Conservation (phyloP, 768 basidiomycete species). For the Leccinum longicurvipes region DNA sequence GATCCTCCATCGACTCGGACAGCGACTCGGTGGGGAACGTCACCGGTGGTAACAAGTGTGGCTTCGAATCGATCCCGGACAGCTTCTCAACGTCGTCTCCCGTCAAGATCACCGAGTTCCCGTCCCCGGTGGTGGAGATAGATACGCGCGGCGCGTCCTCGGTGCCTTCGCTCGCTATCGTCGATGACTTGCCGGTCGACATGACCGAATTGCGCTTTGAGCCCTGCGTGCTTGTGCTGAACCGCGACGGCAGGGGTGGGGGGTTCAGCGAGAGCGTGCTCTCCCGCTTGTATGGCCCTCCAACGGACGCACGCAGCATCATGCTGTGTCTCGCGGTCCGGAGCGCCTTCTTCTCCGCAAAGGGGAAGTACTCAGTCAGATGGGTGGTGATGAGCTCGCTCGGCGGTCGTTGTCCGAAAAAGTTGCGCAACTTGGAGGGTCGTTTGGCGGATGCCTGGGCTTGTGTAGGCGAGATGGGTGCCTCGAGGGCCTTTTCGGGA, state of each 20-base stretch:
- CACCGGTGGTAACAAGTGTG: conserved; percentile 73
- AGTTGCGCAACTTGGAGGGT: conserved; percentile 82
- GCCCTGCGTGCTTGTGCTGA: conserved; percentile 34
- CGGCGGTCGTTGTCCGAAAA: conserved; percentile 97
- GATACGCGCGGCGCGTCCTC: conserved; percentile 71
- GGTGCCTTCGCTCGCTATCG: conserved; percentile 17
- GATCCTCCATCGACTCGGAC: conserved; percentile 70
- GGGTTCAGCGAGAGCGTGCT: conserved; percentile 44
- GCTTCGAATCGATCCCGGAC: conserved; percentile 32
- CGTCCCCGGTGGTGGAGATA: conserved; percentile 71
- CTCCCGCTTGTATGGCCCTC: conserved; percentile 38
- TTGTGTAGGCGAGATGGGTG: conserved; percentile 50
- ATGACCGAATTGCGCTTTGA: conserved; percentile 40
- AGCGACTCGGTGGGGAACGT: conserved; percentile 76
- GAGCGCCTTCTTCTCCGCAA: conserved; percentile 86
- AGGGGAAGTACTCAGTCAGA: conserved; percentile 92
- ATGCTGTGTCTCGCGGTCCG: conserved; percentile 89
- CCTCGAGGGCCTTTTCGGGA: conserved; percentile 62
- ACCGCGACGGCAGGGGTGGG: conserved; percentile 38
- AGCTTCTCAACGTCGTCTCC: conserved; percentile 42
- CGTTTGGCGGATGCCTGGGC: conserved; percentile 34
- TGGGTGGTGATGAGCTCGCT: conserved; percentile 96
- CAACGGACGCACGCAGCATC: conserved; percentile 52
- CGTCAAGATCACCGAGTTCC: conserved; percentile 59
- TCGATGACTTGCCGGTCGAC: conserved; percentile 34